phyloP scores from a whole-genome alignment of 768 basidiomycete genomes.

The Pisolithus microcarpus region DNA sequence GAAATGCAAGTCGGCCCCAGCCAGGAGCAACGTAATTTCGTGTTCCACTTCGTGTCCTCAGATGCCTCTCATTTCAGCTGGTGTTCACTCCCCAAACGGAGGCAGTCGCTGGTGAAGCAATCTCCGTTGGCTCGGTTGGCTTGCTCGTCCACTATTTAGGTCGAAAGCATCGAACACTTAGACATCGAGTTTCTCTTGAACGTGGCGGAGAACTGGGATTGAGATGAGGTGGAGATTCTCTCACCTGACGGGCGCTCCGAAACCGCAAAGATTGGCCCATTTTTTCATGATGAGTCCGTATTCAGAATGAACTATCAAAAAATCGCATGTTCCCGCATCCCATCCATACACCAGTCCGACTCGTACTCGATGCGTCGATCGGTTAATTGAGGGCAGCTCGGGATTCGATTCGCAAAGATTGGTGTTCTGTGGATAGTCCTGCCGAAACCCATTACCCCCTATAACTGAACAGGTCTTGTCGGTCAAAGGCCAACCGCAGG shows the following conservation, averaged over 20 bases:
- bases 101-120: conserved; percentile 17
- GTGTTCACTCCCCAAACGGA: too few relatives aligned
- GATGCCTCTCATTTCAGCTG: conserved; percentile 3
- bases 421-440: background rate
- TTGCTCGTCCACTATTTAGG: conserved; percentile 6
- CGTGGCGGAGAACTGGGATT: conserved; percentile 66
- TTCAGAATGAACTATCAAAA: too few relatives aligned
- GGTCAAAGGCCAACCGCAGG: conserved; percentile 37
- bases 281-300: too few relatives aligned
- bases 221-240: conserved; percentile 47
- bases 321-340: background rate
- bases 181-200: conserved; percentile 50
- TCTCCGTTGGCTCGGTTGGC: conserved; percentile 8
- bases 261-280: conserved; percentile 19
- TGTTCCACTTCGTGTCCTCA: background rate
- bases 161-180: conserved; percentile 22
- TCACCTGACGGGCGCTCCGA: conserved; percentile 37
- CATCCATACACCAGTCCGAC: conserved; percentile 27
- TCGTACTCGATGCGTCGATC: conserved; percentile 53
- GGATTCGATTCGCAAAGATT: conserved; percentile 19
- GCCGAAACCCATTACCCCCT: background rate
- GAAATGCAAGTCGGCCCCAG: conserved; percentile 32
- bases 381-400: conserved; percentile 34
- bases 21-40: conserved; percentile 6
- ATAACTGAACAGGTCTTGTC: conserved; percentile 37